Conservation (phyloP, 2,329 filamentous ascomycete genomes). For the Arthrinium phaeospermum region DNA sequence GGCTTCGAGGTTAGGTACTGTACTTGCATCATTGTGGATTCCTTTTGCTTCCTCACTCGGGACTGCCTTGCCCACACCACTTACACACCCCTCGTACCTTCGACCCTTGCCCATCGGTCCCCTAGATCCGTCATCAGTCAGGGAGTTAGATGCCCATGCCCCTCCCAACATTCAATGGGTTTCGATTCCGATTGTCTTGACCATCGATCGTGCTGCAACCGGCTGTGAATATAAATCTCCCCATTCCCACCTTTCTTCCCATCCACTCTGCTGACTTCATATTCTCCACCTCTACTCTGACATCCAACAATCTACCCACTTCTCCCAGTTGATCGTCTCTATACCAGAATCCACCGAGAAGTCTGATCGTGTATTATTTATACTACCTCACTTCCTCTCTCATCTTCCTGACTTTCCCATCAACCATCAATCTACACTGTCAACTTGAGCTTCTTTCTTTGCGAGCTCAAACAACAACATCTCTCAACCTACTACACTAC, state of each 20-base stretch:
- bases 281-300: neutral
- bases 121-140: conserved; percentile 15
- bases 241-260: conserved; percentile 12
- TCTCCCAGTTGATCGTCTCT: neutral
- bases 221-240: conserved; percentile 8
- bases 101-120: neutral
- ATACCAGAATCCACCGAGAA: neutral
- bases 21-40: conserved; percentile 13
- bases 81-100: neutral
- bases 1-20: neutral
- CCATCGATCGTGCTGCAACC: conserved; percentile 1
- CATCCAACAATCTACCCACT: conserved; percentile 13
- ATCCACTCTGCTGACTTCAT: conserved; percentile 6
- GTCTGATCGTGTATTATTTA: conserved; percentile 11
- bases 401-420: neutral
- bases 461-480: neutral
- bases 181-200: conserved; percentile 12
- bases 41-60: neutral
- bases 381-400: conserved; percentile 7
- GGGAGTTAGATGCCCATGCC: neutral
- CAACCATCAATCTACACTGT: neutral
- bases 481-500: neutral
- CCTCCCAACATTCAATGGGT: neutral
- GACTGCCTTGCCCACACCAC: conserved; percentile 1
- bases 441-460: neutral